A percentile compares a stretch with the other conserved stretches of the same genome.
phyloP scores from a whole-genome alignment of 176 grass and related monocot genomes.

The Carex myosuroides region DNA sequence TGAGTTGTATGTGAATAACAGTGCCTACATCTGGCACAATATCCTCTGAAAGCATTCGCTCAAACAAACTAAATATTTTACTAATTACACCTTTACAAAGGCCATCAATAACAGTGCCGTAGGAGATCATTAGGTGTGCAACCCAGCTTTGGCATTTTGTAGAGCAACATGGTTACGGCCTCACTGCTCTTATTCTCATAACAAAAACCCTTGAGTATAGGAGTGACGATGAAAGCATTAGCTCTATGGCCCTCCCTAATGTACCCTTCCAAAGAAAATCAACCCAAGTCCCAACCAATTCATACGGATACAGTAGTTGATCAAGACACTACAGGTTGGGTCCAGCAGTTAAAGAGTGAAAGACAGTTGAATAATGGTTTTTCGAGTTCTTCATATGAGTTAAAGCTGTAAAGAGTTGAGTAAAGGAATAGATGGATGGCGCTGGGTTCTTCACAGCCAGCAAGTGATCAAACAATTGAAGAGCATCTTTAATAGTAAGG shows the following conservation, averaged over 20 bases:
- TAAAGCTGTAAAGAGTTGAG: not conserved
- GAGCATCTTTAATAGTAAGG: no score
- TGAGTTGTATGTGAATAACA: no score
- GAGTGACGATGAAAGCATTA: no score
- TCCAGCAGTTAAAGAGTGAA: not conserved
- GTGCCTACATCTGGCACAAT: no score
- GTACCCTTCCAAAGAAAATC: not conserved
- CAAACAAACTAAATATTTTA: no score
- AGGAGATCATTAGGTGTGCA: no score
- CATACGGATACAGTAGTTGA: not conserved
- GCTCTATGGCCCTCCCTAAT: not conserved
- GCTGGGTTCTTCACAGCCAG: not conserved
- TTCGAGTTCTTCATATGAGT: not conserved
- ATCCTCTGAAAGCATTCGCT: no score
- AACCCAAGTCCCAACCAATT: not conserved
- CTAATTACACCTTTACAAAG: no score
- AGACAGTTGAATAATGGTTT: not conserved
- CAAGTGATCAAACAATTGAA: no score
- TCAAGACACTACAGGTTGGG: conserved; percentile 8
- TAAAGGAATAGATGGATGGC: not conserved
- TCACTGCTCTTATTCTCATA: not conserved
- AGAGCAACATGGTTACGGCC: no score
- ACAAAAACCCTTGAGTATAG: conserved; percentile 10
- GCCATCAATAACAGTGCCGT: no score
- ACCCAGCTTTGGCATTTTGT: no score